These are phyloP conservation scores for Quercus wislizeni DNA, from an alignment of 306 rosid genomes.

Conservation along the genomic window DNA sequence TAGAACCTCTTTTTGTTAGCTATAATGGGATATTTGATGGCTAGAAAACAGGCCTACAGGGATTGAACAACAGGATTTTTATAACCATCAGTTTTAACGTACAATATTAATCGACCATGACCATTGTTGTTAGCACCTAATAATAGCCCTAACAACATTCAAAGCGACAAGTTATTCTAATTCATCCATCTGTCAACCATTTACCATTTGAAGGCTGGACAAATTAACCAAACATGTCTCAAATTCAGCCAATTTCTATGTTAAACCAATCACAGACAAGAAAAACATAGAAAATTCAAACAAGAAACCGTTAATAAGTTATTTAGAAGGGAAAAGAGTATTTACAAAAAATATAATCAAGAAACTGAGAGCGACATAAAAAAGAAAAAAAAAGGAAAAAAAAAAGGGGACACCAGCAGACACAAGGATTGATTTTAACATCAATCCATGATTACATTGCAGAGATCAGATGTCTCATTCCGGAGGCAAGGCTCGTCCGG, in stretches of 20 bases:
- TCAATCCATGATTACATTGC: conserved; percentile 46
- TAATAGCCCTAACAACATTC: too few species aligned
- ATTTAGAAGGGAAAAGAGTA: conserved; percentile 7
- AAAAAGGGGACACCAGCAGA: not conserved
- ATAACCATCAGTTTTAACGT: too few species aligned
- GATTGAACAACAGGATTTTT: too few species aligned
- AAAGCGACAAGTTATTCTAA: too few species aligned
- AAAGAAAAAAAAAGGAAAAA: too few species aligned
- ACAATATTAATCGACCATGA: too few species aligned
- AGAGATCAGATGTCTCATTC: conserved; percentile 62
- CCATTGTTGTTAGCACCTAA: too few species aligned
- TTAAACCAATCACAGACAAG: not conserved
- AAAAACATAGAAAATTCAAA: not conserved
- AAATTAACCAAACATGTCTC: not conserved
- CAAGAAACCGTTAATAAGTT: conserved; percentile 9
- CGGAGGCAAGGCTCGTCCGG: conserved; percentile 89
- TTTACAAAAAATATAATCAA: not conserved
- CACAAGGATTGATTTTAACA: not conserved
- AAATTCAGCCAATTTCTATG: not conserved
- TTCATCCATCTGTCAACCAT: too few species aligned
- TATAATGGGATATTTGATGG: too few species aligned
- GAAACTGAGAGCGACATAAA: not conserved
- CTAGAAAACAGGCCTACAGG: too few species aligned
- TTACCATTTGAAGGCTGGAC: not conserved
- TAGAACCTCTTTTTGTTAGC: too few species aligned